A percentile compares a stretch with the other conserved stretches of the same genome.
Conservation (phyloP, 305 asterid species). For the Fraxinus nigra region DNA sequence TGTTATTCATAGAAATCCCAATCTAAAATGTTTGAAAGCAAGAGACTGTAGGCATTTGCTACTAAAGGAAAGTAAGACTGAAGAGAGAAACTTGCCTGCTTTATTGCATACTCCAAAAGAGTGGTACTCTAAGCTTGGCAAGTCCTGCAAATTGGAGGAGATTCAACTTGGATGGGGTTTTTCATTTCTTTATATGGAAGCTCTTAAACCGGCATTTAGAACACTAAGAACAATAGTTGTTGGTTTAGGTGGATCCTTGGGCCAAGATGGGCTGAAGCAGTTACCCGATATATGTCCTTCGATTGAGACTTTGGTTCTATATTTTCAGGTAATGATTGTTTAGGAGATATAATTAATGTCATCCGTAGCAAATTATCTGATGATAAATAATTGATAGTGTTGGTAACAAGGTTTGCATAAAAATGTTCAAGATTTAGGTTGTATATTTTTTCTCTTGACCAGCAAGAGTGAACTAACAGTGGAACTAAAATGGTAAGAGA, state of each 20-base stretch:
- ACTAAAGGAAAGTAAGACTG: conserved; percentile 32
- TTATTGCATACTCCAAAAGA: conserved; percentile 34
- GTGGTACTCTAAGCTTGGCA: conserved; percentile 51
- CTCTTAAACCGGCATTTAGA: conserved; percentile 64
- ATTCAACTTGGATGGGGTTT: conserved; percentile 90
- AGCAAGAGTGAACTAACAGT: neutral
- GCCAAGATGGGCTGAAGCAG: conserved; percentile 66
- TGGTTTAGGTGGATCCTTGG: conserved; percentile 87
- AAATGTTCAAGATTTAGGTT: conserved; percentile 5
- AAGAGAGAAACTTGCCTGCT: conserved; percentile 27
- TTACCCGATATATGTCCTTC: conserved; percentile 64
- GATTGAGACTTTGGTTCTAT: conserved; percentile 68
- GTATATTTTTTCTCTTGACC: conserved; percentile 4
- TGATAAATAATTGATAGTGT: conserved; percentile 20
- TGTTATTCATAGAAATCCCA: conserved; percentile 52
- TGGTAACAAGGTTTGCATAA: conserved; percentile 5
- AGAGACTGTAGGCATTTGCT: conserved; percentile 70
- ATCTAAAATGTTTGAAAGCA: conserved; percentile 55
- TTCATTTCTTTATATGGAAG: conserved; percentile 52
- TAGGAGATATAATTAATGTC: conserved; percentile 1
- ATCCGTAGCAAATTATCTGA: conserved; percentile 1
- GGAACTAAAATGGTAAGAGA: neutral
- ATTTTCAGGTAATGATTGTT: conserved; percentile 64
- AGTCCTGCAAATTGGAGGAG: conserved; percentile 65
- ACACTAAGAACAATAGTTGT: conserved; percentile 50